A percentile compares a stretch with the other conserved stretches of the same genome.
These are phyloP conservation scores for Thielaviopsis musarum DNA, from an alignment of 2,329 filamentous ascomycete species.

Conservation along the genomic window DNA sequence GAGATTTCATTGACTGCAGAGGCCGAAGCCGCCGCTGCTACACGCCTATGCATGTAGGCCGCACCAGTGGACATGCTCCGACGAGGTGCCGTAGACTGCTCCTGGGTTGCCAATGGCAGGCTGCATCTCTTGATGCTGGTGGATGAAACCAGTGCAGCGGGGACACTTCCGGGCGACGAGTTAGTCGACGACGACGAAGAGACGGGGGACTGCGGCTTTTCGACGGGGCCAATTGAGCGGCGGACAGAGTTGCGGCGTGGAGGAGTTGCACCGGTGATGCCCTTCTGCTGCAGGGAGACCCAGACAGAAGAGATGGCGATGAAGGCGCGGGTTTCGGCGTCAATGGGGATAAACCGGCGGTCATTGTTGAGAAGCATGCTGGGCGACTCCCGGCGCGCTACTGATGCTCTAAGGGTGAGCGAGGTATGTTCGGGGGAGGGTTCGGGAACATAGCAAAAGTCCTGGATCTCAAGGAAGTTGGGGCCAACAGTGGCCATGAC, in stretches of 20 bases:
- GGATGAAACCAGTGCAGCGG: background rate
- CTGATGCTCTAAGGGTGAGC: background rate
- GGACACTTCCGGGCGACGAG: background rate
- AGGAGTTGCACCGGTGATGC: slow-evolving; percentile 4
- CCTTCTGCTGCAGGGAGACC: slow-evolving; percentile 16
- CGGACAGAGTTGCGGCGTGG: slow-evolving; percentile 5
- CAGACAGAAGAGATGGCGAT: slow-evolving; percentile 16
- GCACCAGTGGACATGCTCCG: slow-evolving; percentile 16
- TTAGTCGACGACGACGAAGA: background rate
- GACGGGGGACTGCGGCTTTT: background rate
- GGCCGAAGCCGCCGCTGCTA: background rate
- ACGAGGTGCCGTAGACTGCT: slow-evolving; percentile 9
- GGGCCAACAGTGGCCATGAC: slow-evolving; percentile 53
- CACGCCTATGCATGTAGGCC: slow-evolving; percentile 15
- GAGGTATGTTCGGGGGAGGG: background rate
- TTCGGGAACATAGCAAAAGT: slow-evolving; percentile 20
- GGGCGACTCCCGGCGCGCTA: background rate
- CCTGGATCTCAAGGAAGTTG: slow-evolving; percentile 48
- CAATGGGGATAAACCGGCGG: slow-evolving; percentile 13
- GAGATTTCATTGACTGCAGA: background rate
- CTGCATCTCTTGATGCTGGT: slow-evolving; percentile 4
- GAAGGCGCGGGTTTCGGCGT: slow-evolving; percentile 14
- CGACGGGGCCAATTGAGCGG: background rate
- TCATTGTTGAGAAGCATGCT: slow-evolving; percentile 4
- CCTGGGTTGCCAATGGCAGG: background rate